Evolutionary conservation across 2,329 filamentous ascomycete species (phyloP).

Genomic region (Grosmannia huntii): DNA sequence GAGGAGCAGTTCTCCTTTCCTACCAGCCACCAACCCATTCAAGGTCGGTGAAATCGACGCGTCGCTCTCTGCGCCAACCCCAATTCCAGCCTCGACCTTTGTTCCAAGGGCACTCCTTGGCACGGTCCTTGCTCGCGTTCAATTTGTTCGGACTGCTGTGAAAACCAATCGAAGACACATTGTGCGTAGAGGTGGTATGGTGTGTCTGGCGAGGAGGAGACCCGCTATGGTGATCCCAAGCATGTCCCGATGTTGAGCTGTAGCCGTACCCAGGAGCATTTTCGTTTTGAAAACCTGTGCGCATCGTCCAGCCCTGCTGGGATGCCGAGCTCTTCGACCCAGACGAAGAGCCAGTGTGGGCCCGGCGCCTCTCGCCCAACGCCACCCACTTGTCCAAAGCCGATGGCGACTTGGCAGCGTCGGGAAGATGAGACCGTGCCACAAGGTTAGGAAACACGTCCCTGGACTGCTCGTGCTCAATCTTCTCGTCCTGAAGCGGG

Average conservation of each 20-base stretch:
- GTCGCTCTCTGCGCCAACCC: slow-evolving; percentile 49
- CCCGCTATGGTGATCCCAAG: slow-evolving; percentile 33
- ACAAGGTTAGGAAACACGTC: not conserved
- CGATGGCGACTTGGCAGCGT: slow-evolving; percentile 34
- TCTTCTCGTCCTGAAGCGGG: slow-evolving; percentile 26
- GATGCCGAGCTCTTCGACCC: slow-evolving; percentile 28
- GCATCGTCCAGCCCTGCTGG: slow-evolving; percentile 34
- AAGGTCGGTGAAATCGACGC: slow-evolving; percentile 60
- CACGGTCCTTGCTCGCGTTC: slow-evolving; percentile 31
- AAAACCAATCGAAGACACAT: slow-evolving; percentile 11
- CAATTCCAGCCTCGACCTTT: slow-evolving; percentile 48
- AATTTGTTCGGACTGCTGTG: slow-evolving; percentile 20
- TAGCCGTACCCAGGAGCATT: slow-evolving; percentile 27
- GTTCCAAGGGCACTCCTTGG: slow-evolving; percentile 42
- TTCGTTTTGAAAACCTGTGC: slow-evolving; percentile 10
- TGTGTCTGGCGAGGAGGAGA: slow-evolving; percentile 11
- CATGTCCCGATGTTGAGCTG: slow-evolving; percentile 33
- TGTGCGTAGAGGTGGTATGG: slow-evolving; percentile 13
- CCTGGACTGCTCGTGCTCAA: slow-evolving; percentile 18
- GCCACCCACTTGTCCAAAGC: slow-evolving; percentile 76
- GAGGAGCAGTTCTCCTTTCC: slow-evolving; percentile 32
- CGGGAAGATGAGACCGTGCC: slow-evolving; percentile 9
- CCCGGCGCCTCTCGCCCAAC: slow-evolving; percentile 72
- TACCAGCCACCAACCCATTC: slow-evolving; percentile 95
- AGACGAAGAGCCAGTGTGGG: slow-evolving; percentile 36